Evolutionary conservation across 2,329 filamentous ascomycete species (phyloP), one percentile per base, ranked within the genome.

Genomic region (Colletotrichum chrysophilum): DNA sequence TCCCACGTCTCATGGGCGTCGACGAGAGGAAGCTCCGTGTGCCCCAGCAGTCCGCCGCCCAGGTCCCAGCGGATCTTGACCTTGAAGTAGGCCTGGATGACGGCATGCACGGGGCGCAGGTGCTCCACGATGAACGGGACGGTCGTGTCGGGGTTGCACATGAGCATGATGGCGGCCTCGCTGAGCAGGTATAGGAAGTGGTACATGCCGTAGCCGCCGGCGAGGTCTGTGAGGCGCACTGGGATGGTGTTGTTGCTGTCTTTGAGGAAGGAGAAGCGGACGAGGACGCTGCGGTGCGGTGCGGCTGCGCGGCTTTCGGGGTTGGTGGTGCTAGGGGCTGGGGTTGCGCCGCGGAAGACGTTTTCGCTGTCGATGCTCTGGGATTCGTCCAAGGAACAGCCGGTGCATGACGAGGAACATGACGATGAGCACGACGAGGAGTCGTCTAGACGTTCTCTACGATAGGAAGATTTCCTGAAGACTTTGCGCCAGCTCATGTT

Each of bases 321-420:
- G 12, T 0, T 0, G 1, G n/a, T 4, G 8, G 2, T 30, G 14
- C 30, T 24, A 0, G 12, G 34, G 7, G 16, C n/a, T 2, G 28
- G n/a, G 7, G 58, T 32, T 62, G 58, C 58, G 16, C 21, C 58
- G 58, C 58, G n/a, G 43, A 52, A 52, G n/a, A 52, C 7, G 12
- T 24, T 52, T 7, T 52, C 43, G n/a, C n/a, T 52, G 10, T 7
- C n/a, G n/a, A 13, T 34, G 58, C 58, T 62, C 18, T 3, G 28
- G 58, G 30, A 36, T 32, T 14, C 28, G 28, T 32, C 14, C 8
- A 32, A 18, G 56, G 56, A 60, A 28, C n/a, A 34, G 30, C n/a
- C 26, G 16, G 18, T 3, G 28, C 28, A 34, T 62, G 58, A 36
- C 9, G 28, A 62, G 5, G 30, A 14, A 6, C 10, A 34, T 2